phyloP scores from a whole-genome alignment of 2,329 filamentous ascomycete genomes.

The Fusarium sp. region DNA sequence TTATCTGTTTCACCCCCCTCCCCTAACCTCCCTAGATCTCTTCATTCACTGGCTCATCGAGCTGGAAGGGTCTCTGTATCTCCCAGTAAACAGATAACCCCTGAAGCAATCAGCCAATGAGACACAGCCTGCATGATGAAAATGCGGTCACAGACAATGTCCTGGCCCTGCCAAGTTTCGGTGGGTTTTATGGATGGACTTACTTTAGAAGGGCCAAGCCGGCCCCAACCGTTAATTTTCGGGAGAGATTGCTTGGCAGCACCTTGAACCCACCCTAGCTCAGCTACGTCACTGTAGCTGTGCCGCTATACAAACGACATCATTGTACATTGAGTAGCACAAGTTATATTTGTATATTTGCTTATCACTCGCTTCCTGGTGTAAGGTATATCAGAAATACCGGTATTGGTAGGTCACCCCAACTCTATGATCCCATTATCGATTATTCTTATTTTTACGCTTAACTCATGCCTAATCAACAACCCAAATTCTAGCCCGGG shows the following conservation, averaged over 20 bases:
- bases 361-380: background rate
- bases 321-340: conserved; percentile 4
- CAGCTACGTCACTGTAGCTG: conserved; percentile 34
- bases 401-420: background rate
- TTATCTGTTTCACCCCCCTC: conserved; percentile 16
- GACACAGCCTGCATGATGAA: conserved; percentile 18
- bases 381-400: no score
- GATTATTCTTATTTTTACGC: conserved; percentile 18
- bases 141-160: conserved; percentile 23
- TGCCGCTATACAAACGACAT: conserved; percentile 16
- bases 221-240: conserved; percentile 40
- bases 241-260: conserved; percentile 38
- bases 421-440: conserved; percentile 2
- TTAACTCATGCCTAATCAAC: conserved; percentile 4
- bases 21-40: background rate
- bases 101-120: conserved; percentile 22
- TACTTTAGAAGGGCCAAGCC: conserved; percentile 29
- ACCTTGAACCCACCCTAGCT: conserved; percentile 20
- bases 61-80: conserved; percentile 9
- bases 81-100: conserved; percentile 12
- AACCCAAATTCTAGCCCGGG: conserved; percentile 22
- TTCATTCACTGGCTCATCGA: conserved; percentile 12
- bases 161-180: conserved; percentile 36
- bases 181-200: background rate
- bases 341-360: background rate